Evolutionary conservation across 345 rosid species (phyloP), one percentile per base, ranked within the genome.

Genomic region (Nephelium lappaceum): DNA sequence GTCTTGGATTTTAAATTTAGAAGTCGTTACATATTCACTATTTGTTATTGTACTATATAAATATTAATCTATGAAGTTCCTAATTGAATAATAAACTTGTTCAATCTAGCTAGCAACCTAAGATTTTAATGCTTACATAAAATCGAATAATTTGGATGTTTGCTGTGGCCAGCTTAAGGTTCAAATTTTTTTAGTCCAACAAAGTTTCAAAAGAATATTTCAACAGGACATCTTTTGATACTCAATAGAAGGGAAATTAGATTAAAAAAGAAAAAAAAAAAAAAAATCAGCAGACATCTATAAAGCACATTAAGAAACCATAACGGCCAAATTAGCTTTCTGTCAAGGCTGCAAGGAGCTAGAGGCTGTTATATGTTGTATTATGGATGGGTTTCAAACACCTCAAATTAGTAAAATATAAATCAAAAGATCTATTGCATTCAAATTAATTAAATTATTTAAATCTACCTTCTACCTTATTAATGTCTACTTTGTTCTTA

Each of bases 401-500:
- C 36, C 3, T 31, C 36, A 4, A 31, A 31, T 31, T 31, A 31
- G 36, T 31, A 31, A 31, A 31, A 31, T 2, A 31, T 31, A 31
- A 31, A 31, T 31, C 36, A 31, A 31, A 31, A 31, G 36, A 31
- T 31, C 36, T 31, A 27, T 27, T 27, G 2, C 18, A 45, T 25
- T 6, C 15, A 10, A 11, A 16, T 41, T n/a, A 21, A n/a, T 38
- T 42, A 57, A 5, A 23, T 6, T 45, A 64, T 27, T 47, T 64
- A 11, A 41, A 61, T 24, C 39, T 21, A 61, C 39, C 64, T 58
- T 8, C 19, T 43, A 9, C n/a, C 15, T 58, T 57, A 25, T 60
- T 27, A 58, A 57, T 69, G 72, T 69, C 74, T 38, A 47, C 78
- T 81, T 31, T 77, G 67, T 41, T 78, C n/a, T 47, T 74, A 51